These are phyloP conservation scores for Blastocystis sp. DNA, from an alignment of 352 stramenopile species.

Conservation along the genomic window DNA sequence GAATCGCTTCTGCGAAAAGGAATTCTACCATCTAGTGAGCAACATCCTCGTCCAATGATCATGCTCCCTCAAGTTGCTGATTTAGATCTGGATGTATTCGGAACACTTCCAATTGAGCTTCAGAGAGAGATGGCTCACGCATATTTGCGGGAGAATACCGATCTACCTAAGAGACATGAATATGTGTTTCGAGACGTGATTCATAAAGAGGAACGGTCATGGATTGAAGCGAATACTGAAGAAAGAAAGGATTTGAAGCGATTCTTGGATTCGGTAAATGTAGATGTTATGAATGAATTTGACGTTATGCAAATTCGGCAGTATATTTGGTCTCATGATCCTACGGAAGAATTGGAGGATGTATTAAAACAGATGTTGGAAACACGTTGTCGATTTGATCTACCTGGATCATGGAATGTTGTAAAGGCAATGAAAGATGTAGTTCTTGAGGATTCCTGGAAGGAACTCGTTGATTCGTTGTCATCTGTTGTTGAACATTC, in stretches of 20 bases:
- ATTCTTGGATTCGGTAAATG: background rate
- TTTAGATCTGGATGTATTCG: constrained; percentile 35
- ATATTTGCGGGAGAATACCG: background rate
- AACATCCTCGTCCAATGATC: background rate
- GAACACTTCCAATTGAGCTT: background rate
- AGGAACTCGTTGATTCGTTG: background rate
- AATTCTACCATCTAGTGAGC: background rate
- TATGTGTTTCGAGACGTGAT: background rate
- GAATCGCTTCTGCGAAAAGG: background rate
- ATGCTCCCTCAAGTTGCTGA: background rate
- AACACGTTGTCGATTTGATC: background rate
- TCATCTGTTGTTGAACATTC: background rate
- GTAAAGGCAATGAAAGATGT: background rate
- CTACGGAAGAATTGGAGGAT: background rate
- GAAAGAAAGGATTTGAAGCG: background rate
- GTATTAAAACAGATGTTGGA: background rate
- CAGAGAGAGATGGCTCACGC: background rate
- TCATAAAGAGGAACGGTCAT: background rate
- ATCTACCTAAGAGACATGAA: background rate
- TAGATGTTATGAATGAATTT: background rate
- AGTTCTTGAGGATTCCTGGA: background rate
- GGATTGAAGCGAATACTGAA: background rate
- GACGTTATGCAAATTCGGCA: background rate
- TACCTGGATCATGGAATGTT: background rate
- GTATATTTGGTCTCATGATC: background rate